phyloP scores from a whole-genome alignment of 306 rosid genomes.

The Glycine tomentella region DNA sequence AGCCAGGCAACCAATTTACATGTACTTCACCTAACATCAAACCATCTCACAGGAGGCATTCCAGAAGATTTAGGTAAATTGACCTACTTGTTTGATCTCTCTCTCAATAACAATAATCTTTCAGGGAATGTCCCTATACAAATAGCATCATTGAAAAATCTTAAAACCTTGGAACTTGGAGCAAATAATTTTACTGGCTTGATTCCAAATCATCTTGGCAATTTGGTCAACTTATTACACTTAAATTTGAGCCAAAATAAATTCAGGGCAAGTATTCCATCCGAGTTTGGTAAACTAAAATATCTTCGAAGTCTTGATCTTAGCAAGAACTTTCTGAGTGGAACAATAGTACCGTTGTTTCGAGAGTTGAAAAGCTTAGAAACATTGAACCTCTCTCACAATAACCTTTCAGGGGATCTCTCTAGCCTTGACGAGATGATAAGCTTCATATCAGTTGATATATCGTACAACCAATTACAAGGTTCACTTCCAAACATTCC shows the following conservation, averaged over 20 bases:
- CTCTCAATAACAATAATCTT: background rate
- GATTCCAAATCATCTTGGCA: conserved; percentile 22
- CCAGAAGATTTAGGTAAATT: conserved; percentile 44
- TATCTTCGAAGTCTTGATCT: conserved; percentile 53
- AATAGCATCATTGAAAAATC: background rate
- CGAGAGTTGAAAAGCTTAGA: conserved; percentile 40
- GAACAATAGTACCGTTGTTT: conserved; percentile 42
- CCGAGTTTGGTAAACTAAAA: conserved; percentile 26
- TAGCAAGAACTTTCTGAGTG: conserved; percentile 31
- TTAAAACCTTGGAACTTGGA: background rate
- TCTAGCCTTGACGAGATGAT: conserved; percentile 37
- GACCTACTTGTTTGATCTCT: background rate
- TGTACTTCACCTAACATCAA: conserved; percentile 39
- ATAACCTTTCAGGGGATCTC: conserved; percentile 50
- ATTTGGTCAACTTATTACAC: background rate
- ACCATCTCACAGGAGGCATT: conserved; percentile 42
- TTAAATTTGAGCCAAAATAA: conserved; percentile 40
- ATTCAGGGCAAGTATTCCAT: conserved; percentile 14
- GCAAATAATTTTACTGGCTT: conserved; percentile 24
- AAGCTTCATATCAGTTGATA: conserved; percentile 46
- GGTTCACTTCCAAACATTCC: conserved; percentile 34
- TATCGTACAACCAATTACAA: conserved; percentile 45
- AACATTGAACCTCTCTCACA: conserved; percentile 56
- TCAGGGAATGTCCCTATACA: conserved; percentile 13
- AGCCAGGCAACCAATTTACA: conserved; percentile 37